Percentiles rank a stretch among this genome's conserved stretches.
These are phyloP conservation scores for Solioccasus polychromus DNA, from an alignment of 768 basidiomycete genomes.

Conservation along the genomic window DNA sequence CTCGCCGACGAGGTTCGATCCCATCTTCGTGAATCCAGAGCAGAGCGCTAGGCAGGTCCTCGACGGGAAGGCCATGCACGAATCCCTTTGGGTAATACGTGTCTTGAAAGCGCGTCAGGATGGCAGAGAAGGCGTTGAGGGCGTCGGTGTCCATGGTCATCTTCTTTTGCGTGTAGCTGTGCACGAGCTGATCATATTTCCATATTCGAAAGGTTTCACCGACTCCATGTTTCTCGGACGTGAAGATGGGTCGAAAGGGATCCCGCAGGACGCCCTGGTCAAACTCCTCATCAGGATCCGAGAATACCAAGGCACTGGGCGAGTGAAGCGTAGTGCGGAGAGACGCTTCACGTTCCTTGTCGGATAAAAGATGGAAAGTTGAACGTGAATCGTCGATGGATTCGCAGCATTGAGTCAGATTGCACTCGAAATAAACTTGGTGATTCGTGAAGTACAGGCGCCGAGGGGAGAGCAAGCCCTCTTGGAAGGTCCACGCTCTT, in stretches of 20 bases:
- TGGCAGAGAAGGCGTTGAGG: constrained; percentile 14
- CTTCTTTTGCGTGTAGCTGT: constrained; percentile 2
- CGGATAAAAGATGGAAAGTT: constrained; percentile 9
- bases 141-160: constrained; percentile 10
- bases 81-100: constrained; percentile 8
- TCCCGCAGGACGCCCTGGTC: constrained; percentile 7
- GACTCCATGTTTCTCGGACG: neutral
- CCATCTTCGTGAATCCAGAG: constrained; percentile 5
- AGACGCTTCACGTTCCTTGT: neutral
- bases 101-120: constrained; percentile 6
- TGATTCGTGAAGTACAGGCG: constrained; percentile 18
- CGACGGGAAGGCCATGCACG: constrained; percentile 11
- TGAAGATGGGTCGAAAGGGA: constrained; percentile 7
- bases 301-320: neutral
- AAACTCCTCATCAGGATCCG: neutral
- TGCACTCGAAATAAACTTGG: constrained; percentile 20
- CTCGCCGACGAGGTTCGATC: constrained; percentile 3
- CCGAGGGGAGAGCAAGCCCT: constrained; percentile 15
- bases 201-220: neutral
- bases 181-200: constrained; percentile 6
- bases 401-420: constrained; percentile 10
- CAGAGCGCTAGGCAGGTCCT: constrained; percentile 11
- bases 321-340: neutral
- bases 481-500: constrained; percentile 20
- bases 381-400: constrained; percentile 12